Base-by-base conservation (phyloP, 2,329 filamentous ascomycete species). In the Gaeumannomyces sp. region DNA sequence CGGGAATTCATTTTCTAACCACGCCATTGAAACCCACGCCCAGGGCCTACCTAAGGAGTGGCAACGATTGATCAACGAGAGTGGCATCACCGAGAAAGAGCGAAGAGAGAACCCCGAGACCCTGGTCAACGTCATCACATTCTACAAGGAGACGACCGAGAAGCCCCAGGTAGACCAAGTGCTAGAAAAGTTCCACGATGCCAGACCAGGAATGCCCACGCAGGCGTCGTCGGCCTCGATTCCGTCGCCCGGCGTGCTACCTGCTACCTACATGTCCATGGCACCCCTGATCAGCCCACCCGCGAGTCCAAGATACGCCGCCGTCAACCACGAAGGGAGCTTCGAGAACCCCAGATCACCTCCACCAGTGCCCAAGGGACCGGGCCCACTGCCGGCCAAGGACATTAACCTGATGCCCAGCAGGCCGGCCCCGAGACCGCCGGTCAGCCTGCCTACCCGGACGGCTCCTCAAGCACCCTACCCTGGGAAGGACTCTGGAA, bases 321-420 rank as follows among this genome's bases (percentile, higher is more conserved):
- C 81, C 64, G 87, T 91, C 75, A 93, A 94, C 78, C 87, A 92
- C 79, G 89, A 93, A 83, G 91, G 92, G 74, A 98, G 92, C 80
- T 99, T 98, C 77, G 95, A 98, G 79, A 98, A 99, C 74, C 95
- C 95, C 61, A 87, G 95, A 73, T 91, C 94, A 25, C 91, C 95
- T 56, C 95, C 95, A 68, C 95, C 94, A 14, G 91, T 97, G 67
- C 93, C 94, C 1, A 84, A 73, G 76, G 81, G 80, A 61, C 78
- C 82, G 65, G 78, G 76, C 66, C 78, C 76, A 59, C 74, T 79
- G 38, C 78, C 80, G 58, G 74, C 77, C 65, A 84, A 85, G 73
- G 85, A 86, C 68, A 74, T 83, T 67, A 83, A 84, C 67, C 80
- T 93, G 71, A 83, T 96, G 73, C 93, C 95, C 62, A 90, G 87